Conservation (phyloP, 257 asterid genomes). For the Mitragyna speciosa region DNA sequence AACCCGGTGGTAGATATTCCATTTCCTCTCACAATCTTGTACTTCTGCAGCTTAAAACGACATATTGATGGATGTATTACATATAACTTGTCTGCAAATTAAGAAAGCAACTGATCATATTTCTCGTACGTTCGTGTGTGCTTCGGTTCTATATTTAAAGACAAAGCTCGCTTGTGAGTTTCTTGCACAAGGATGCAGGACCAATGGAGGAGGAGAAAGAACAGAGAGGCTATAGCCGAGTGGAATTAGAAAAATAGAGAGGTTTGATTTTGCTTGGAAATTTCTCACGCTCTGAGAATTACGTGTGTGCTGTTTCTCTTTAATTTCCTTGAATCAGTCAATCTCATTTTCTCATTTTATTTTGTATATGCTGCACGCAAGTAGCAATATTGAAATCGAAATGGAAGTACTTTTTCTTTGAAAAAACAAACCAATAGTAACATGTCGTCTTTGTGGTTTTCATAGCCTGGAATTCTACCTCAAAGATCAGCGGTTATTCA, state of each 20-base stretch:
- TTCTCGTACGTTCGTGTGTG: background rate
- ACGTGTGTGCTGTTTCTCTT: background rate
- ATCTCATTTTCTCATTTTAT: background rate
- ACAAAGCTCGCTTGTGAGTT: background rate
- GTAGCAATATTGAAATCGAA: too few species aligned
- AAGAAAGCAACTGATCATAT: background rate
- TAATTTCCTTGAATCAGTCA: background rate
- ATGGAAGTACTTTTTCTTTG: too few species aligned
- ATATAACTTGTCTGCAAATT: too few species aligned
- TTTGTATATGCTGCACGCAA: background rate
- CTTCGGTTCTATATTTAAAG: background rate
- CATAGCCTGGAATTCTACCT: too few species aligned
- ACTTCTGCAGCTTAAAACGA: background rate
- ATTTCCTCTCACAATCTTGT: background rate
- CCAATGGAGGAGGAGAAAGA: background rate
- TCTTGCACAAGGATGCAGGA: background rate
- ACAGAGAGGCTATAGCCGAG: conserved; percentile 15
- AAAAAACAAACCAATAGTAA: too few species aligned
- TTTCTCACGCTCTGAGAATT: conserved; percentile 6
- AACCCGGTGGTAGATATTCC: conserved; percentile 45
- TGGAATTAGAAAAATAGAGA: conserved; percentile 12
- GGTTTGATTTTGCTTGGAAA: conserved; percentile 18
- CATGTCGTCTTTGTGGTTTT: too few species aligned
- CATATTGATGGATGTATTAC: background rate
- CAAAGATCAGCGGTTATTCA: too few species aligned